Base-by-base conservation (phyloP, 2,329 filamentous ascomycete species). In the Thelonectria rubi region DNA sequence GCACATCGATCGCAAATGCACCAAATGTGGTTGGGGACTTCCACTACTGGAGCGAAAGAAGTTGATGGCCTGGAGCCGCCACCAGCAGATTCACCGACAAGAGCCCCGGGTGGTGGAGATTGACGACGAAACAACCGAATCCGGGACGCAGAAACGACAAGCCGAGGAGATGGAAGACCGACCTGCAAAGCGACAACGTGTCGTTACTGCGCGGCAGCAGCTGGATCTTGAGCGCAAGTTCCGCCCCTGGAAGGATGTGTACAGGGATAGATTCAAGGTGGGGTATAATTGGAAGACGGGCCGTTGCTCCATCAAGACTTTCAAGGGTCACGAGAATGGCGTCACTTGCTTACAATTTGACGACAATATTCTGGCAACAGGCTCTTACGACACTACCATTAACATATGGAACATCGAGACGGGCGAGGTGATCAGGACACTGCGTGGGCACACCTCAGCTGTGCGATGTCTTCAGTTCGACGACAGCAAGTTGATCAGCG, bases 271-370 rank as follows among this genome's bases (percentile, higher is more conserved):
- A 15, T 98, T 94, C 83, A 95, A 94, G 75, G 93, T 99, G 49
- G 94, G 95, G 53, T 95, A 90, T 62, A 98, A 98, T 76, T 99
- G 95, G 95, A 97, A 97, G 76, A 93, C 97, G 66, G 94, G 95
- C 4, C 88, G 94, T 39, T 98, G 91, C 78, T 89, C 89, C 7
- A 90, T 92, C 68, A 93, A 90, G 73, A 87, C 91, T 12, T 93
- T 99, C 76, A 90, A 89, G 69, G 94, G 94, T 1, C 83, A 98
- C 76, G 89, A 87, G 11, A 97, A 97, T 74, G 94, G 94, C 40
- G 74, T 81, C 40, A 81, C 79, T 2, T 81, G 79, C 49, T 72
- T 81, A 9, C 79, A 81, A 61, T 81, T 99, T 64, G 92, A 96
- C 69, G 94, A 98, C 67, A 92, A 92, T 68, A 91, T 96, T 62